Evolutionary conservation across 169 alveolate species (phyloP), one percentile per base, ranked within the genome.

Genomic region (Plasmodium blacklocki): DNA sequence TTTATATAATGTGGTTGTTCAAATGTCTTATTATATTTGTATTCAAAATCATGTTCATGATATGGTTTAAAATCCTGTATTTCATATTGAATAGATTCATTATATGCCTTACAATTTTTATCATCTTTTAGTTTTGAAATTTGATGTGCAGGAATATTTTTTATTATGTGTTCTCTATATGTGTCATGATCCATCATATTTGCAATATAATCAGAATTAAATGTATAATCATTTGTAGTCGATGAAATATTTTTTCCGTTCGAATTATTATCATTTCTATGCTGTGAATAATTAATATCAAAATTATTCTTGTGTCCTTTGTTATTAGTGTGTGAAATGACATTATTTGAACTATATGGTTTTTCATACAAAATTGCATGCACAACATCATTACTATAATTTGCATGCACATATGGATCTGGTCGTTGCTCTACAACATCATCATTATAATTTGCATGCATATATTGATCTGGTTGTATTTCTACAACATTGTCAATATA

Each of bases 221-320:
- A 50, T 52, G 52, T 71, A 71, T 71, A 71, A 45, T 71, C 80
- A 0, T 52, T 43, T 50, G 49, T 50, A 50, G 49, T 50, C 4
- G 14, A 21, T 50, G 66, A 26, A 5, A 8, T 14, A 18, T 71
- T 26, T 8, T 11, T 45, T 9, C 18, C 11, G 14, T 50, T 14
- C 3, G 12, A 26, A 18, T 71, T 15, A 21, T 71, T 71, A 18
- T 19, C 50, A 11, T 49, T 71, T 49, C 1, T 49, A 11, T 71
- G 21, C 1, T 71, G 49, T 18, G 6, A 21, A 14, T 39, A n/a
- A 32, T 29, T 23, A 19, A n/a, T 1, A 32, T 39, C 8, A 1
- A 11, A 1, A 67, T 29, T 39, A 14, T 18, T 15, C 2, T 15
- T 19, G 2, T 71, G 12, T 49, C 54, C 29, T 12, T 6, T 64